A percentile compares a stretch with the other conserved stretches of the same genome.
These are phyloP conservation scores for Globisporangium apiculatum DNA, from an alignment of 352 stramenopile species.

Conservation along the genomic window DNA sequence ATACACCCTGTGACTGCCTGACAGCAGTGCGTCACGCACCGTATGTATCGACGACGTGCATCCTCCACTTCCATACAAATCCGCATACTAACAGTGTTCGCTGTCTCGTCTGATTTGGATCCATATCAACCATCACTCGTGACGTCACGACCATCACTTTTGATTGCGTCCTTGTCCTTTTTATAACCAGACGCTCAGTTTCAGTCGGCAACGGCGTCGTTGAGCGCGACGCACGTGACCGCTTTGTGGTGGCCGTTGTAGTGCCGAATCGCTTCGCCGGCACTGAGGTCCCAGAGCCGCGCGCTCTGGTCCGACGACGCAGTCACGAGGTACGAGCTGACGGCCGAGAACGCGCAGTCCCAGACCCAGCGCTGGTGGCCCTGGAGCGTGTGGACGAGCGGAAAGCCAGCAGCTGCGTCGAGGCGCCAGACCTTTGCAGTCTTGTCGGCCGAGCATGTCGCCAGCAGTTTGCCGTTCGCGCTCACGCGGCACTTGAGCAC, in stretches of 20 bases:
- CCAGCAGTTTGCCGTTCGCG: constrained; percentile 81
- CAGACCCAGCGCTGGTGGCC: constrained; percentile 96
- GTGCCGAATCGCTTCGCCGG: constrained; percentile 81
- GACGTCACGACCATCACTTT: too few species aligned
- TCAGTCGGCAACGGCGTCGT: constrained; percentile 71
- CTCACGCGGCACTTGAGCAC: constrained; percentile 89
- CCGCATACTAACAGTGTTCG: too few species aligned
- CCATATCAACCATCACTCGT: too few species aligned
- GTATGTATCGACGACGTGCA: too few species aligned
- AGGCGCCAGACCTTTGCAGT: constrained; percentile 90
- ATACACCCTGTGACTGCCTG: too few species aligned
- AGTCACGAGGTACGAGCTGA: constrained; percentile 97
- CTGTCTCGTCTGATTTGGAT: too few species aligned
- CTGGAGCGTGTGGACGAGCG: constrained; percentile 73
- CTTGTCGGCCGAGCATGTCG: constrained; percentile 91
- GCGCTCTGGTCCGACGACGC: constrained; percentile 94
- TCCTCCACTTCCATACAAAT: too few species aligned
- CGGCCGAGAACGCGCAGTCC: constrained; percentile 97
- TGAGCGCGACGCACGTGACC: constrained; percentile 84
- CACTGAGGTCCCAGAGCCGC: constrained; percentile 95
- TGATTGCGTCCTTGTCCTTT: neutral
- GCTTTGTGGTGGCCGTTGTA: constrained; percentile 90
- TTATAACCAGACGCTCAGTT: neutral
- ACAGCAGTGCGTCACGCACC: too few species aligned
- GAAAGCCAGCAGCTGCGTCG: constrained; percentile 25